These are phyloP conservation scores for Excoecaria cochinchinensis DNA, from an alignment of 345 rosid species.

Conservation along the genomic window DNA sequence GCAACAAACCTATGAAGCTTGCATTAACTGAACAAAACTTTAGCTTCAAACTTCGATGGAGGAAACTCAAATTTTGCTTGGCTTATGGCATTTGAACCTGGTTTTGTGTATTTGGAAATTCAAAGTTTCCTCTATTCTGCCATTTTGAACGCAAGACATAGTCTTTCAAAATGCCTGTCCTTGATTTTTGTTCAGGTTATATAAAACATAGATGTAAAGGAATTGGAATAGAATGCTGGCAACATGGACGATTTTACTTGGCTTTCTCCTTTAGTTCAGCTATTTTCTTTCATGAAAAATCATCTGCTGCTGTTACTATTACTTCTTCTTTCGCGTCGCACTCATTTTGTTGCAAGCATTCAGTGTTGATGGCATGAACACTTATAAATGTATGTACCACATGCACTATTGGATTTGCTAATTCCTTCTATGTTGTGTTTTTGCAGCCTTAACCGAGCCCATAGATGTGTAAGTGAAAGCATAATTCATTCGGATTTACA, in stretches of 20 bases:
- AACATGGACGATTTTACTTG: too few relatives aligned
- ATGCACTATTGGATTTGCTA: not conserved
- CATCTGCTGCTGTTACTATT: too few relatives aligned
- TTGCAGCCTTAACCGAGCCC: conserved; percentile 82
- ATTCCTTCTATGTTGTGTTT: conserved; percentile 17
- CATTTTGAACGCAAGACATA: not conserved
- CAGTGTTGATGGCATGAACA: too few relatives aligned
- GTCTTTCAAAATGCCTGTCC: too few relatives aligned
- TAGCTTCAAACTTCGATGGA: not conserved
- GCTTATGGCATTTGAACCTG: not conserved
- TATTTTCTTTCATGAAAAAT: too few relatives aligned
- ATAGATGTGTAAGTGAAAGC: conserved; percentile 76
- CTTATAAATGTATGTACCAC: not conserved
- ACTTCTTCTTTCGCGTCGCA: too few relatives aligned
- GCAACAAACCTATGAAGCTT: not conserved
- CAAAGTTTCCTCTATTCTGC: not conserved
- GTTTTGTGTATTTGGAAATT: not conserved
- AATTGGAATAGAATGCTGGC: too few relatives aligned
- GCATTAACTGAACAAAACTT: not conserved
- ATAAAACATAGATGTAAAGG: too few relatives aligned
- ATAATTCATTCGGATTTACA: not conserved
- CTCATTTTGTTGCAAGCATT: too few relatives aligned
- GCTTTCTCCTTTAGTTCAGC: too few relatives aligned
- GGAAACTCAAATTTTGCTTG: not conserved
- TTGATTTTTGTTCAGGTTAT: too few relatives aligned